Evolutionary conservation across 305 asterid genomes (phyloP).

Genomic region (Lippia alba): DNA sequence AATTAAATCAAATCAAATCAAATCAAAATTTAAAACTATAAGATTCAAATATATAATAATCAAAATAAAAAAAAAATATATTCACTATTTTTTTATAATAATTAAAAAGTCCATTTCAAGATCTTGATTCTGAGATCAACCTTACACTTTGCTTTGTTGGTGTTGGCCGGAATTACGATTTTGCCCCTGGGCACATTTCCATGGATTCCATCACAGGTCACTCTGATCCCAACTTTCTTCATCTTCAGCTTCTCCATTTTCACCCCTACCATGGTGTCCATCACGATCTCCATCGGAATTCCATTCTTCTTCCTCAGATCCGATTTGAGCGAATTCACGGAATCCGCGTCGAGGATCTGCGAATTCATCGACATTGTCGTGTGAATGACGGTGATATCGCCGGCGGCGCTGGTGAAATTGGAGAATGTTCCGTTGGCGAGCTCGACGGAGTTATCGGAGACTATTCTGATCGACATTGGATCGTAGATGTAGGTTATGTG

Average conservation of each 20-base stretch:
- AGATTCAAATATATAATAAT: not conserved
- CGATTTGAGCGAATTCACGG: constrained; percentile 50
- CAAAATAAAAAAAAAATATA: not conserved
- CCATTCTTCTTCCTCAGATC: constrained; percentile 69
- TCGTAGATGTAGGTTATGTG: constrained; percentile 54
- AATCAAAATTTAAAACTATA: not conserved
- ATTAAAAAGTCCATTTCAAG: constrained; percentile 77
- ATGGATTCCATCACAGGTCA: constrained; percentile 67
- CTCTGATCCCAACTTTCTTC: constrained; percentile 77
- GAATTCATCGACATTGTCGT: constrained; percentile 45
- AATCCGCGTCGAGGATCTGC: constrained; percentile 58
- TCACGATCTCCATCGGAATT: constrained; percentile 56
- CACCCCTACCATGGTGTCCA: constrained; percentile 70
- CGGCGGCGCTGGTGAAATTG: constrained; percentile 52
- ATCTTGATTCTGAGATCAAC: constrained; percentile 88
- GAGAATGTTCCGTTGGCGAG: constrained; percentile 55
- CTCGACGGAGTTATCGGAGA: constrained; percentile 37
- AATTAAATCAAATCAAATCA: constrained; percentile 16
- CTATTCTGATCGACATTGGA: constrained; percentile 54
- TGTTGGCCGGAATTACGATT: constrained; percentile 51
- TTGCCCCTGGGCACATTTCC: constrained; percentile 69
- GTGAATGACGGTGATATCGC: constrained; percentile 54
- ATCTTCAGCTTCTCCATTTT: constrained; percentile 73
- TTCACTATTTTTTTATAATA: not conserved
- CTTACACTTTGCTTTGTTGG: constrained; percentile 64